Conservation (phyloP, 495 filamentous ascomycete genomes). For the Neurospora sp. region DNA sequence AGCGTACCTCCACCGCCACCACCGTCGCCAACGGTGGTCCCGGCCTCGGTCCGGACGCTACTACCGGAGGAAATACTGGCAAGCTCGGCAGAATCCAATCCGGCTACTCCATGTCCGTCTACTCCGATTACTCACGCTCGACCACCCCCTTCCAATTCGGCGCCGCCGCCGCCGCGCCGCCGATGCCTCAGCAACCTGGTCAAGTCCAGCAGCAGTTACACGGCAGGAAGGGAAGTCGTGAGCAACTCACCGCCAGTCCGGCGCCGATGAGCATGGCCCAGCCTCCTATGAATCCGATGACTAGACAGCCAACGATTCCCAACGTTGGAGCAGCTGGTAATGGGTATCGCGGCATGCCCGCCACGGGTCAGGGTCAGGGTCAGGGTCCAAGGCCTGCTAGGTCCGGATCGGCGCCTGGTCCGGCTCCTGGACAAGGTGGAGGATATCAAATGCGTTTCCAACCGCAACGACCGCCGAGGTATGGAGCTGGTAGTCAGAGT, state of each 20-base stretch:
- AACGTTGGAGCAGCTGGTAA: not conserved
- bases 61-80: too few relatives aligned
- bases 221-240: not conserved
- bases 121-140: not conserved
- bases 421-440: not conserved
- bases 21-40: too few relatives aligned
- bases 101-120: not conserved
- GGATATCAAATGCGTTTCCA: not conserved
- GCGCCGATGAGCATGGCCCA: not conserved
- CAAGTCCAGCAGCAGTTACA: not conserved
- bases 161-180: not conserved
- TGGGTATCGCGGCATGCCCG: not conserved
- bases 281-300: not conserved
- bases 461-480: not conserved
- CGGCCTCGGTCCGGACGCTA: too few relatives aligned
- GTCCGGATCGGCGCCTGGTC: rapidly evolving
- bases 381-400: not conserved
- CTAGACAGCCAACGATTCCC: rapidly evolving
- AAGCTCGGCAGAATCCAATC: not conserved
- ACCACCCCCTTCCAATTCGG: not conserved
- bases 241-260: not conserved
- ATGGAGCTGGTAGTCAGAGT: not conserved
- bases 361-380: not conserved
- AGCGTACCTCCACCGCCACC: not conserved
- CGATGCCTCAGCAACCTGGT: not conserved